Evolutionary conservation across 352 stramenopile genomes (phyloP), one percentile per base, ranked within the genome.

Genomic region (Aphanomyces invadans): DNA sequence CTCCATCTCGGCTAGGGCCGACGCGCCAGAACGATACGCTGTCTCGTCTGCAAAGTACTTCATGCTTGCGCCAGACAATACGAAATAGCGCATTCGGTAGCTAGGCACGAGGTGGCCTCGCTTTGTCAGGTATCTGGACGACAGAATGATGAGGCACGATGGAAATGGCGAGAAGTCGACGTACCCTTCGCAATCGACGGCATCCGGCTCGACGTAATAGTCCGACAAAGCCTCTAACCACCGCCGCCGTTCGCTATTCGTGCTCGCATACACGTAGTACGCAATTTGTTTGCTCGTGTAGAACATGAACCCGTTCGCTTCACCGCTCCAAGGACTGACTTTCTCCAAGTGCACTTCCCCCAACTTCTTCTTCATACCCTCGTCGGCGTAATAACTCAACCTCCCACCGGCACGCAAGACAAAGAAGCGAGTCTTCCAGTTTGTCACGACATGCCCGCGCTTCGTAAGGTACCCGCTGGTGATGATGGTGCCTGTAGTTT

Each of bases 341-440:
- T 95, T 95, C 48, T 88, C 83, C 28, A 95, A 82, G 49, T 82
- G 86, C 4, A 95, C 87, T n/a, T 77, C 86, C 21, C 86, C 86
- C 52, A 93, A 90, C 45, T 85, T 84, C 69, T 93, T 93, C 36
- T 70, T 75, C 72, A 93, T 95, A 62, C 91, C 84, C 68, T 93
- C 86, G 42, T 80, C 77, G 1, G 83, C 78, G 46, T 90, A 95
- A 66, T 95, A 95, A 63, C 92, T 86, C 49, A 95, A 71, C 53
- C 90, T 79, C 32, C 92, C 88, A 21, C 48, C 38, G 10, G 81
- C 80, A 23, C 83, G 77, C 44, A 95, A 70, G 33, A 89, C 88
- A 68, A 95, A 95, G 74, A 92, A 95, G 25, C 87, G 81, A 64
- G 86, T 95, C 73, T 94, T 95, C 87, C 87, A 95, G 73, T 90